Evolutionary conservation across 208 protist species (phyloP).

Genomic region (Blastocrithidia nonstop): DNA sequence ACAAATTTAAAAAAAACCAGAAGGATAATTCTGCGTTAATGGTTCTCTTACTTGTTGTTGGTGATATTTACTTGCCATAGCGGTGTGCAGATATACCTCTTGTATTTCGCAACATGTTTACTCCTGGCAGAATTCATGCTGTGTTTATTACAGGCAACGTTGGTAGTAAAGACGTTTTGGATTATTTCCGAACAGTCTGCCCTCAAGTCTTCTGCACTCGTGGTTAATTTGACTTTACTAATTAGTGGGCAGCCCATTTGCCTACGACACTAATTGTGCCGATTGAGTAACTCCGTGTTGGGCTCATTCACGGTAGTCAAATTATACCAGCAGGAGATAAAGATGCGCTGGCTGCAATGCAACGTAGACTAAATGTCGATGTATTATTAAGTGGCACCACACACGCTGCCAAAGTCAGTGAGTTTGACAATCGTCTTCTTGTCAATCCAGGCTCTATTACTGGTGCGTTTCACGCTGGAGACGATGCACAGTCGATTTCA

Average conservation of each 20-base stretch:
- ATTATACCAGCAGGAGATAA: conserved; percentile 92
- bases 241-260: conserved; percentile 18
- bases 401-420: conserved; percentile 80
- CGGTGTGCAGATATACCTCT: conserved; percentile 85
- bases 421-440: conserved; percentile 94
- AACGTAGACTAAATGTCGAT: conserved; percentile 96
- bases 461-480: conserved; percentile 93
- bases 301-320: conserved; percentile 95
- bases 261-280: conserved; percentile 88
- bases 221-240: conserved; percentile 92
- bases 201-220: conserved; percentile 91
- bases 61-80: conserved; percentile 98
- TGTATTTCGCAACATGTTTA: conserved; percentile 92
- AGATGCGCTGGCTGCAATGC: conserved; percentile 86
- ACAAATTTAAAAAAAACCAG: too few relatives aligned
- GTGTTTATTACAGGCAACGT: conserved; percentile 98
- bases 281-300: conserved; percentile 95
- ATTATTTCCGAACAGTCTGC: conserved; percentile 93
- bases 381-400: conserved; percentile 94
- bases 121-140: conserved; percentile 91
- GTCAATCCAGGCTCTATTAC: conserved; percentile 99
- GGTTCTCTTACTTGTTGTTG: conserved; percentile 95
- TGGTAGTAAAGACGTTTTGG: conserved; percentile 85
- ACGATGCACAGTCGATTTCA: conserved; percentile 47
- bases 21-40: conserved; percentile 16